These are phyloP conservation scores for Diplodia mutila DNA, from an alignment of 2,329 filamentous ascomycete species.

Conservation along the genomic window DNA sequence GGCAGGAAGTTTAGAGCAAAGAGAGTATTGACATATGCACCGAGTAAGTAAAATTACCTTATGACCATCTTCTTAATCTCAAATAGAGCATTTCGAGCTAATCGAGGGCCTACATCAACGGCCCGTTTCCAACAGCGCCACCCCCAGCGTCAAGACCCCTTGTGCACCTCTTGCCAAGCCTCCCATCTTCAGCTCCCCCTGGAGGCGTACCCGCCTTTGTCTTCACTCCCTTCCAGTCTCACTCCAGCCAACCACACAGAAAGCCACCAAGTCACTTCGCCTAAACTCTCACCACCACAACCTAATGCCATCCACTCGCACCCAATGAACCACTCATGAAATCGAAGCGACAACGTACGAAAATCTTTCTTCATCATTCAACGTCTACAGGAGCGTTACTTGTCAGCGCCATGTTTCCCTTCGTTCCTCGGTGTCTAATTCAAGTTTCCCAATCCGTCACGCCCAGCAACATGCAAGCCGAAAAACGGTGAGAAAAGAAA, in stretches of 20 bases:
- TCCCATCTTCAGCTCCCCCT: background rate
- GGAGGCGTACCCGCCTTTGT: background rate
- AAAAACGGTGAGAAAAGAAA: background rate
- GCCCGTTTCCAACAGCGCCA: too few relatives aligned
- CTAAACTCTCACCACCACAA: background rate
- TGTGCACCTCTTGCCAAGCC: background rate
- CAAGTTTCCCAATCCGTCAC: background rate
- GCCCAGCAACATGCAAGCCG: background rate
- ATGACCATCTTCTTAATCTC: too few relatives aligned
- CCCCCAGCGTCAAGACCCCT: background rate
- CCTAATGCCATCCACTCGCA: background rate
- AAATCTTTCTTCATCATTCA: background rate
- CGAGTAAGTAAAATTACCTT: too few relatives aligned
- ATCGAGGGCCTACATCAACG: too few relatives aligned
- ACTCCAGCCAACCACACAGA: background rate
- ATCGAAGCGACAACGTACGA: background rate
- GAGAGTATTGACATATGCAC: too few relatives aligned
- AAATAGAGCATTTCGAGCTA: too few relatives aligned
- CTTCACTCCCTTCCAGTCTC: background rate
- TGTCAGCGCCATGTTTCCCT: background rate
- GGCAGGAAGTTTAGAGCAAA: too few relatives aligned
- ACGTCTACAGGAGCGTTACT: background rate
- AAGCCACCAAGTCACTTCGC: too few relatives aligned
- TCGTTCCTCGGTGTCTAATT: background rate
- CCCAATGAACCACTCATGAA: background rate